Conservation (phyloP, 305 asterid species). For the Andrographis paniculata region DNA sequence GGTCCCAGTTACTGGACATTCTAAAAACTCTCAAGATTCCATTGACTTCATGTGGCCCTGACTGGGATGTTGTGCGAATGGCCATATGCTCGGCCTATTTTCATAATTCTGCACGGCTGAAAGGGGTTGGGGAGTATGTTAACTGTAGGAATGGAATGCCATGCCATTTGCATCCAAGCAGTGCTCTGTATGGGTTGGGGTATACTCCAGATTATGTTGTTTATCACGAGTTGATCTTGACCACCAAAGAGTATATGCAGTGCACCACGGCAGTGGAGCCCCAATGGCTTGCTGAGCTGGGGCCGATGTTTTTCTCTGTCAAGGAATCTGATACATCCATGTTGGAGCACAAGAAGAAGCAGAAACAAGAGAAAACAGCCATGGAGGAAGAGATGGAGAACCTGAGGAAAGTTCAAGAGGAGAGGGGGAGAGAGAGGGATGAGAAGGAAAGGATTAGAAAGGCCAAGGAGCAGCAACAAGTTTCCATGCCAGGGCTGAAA, state of each 20-base stretch:
- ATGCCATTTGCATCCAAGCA: slow-evolving; percentile 92
- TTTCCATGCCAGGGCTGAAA: slow-evolving; percentile 83
- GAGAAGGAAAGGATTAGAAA: slow-evolving; percentile 66
- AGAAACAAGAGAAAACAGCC: slow-evolving; percentile 82
- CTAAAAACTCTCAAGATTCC: slow-evolving; percentile 70
- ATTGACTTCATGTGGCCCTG: slow-evolving; percentile 77
- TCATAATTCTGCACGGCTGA: slow-evolving; percentile 77
- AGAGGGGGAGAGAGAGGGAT: slow-evolving; percentile 32
- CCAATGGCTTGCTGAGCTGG: slow-evolving; percentile 92
- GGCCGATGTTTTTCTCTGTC: slow-evolving; percentile 97
- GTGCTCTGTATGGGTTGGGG: slow-evolving; percentile 86
- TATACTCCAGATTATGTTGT: slow-evolving; percentile 93
- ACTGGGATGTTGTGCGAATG: slow-evolving; percentile 83
- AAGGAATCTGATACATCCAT: slow-evolving; percentile 81
- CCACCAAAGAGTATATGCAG: slow-evolving; percentile 90
- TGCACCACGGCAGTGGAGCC: slow-evolving; percentile 90
- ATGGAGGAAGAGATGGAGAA: slow-evolving; percentile 98
- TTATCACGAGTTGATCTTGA: slow-evolving; percentile 82
- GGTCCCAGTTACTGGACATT: slow-evolving; percentile 83
- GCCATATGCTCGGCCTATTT: slow-evolving; percentile 95
- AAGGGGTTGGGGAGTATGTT: slow-evolving; percentile 85
- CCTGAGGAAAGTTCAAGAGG: slow-evolving; percentile 53
- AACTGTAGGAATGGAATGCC: slow-evolving; percentile 96
- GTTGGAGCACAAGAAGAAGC: slow-evolving; percentile 82
- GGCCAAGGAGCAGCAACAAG: slow-evolving; percentile 56